Base-by-base conservation (phyloP, 768 basidiomycete genomes). In the Rhodotorula graminis region DNA sequence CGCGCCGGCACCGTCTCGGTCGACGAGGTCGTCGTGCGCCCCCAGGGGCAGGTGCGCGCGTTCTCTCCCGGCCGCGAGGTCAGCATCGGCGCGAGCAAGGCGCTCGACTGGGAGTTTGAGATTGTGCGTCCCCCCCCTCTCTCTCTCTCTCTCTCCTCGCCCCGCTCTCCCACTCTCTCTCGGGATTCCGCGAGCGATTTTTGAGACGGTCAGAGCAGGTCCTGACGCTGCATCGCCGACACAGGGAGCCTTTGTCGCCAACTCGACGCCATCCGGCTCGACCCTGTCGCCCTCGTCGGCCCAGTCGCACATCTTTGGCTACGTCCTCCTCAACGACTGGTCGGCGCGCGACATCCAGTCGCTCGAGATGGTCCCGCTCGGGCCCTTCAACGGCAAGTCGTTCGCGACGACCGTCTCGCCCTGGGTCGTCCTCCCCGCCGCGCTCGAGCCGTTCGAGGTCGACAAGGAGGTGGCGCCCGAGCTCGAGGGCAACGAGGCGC, bases 331-430 rank as follows among this genome's bases (percentile, higher is more conserved):
- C 42, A 76, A 69, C 57, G 75, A 77, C 63, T 77, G 76, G 76
- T 65, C 64, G 15, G 55, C 65, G n/a, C 64, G 70, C 29, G 76
- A 77, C 44, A 65, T 73, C 44, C 76, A 77, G 49, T 68, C 55
- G 9, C 73, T 66, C 58, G 76, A 77, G 52, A 76, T 76, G 72
- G 64, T 71, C 25, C 76, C 76, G 3, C 72, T 77, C 11, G 76
- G 76, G 1, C 76, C 76, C 25, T 77, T 77, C 65, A 76, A 77
- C 47, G 76, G 76, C 62, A 77, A 77, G 69, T 73, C 73, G 47
- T 77, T 77, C 61, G 70, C 56, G 9, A 76, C 72, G 40, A 77
- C 72, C 21, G 64, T 77, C 25, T 59, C 61, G 23, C 74, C 77
- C 16, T 77, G 75, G 77, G 68, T 76, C 31, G 64, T 76, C 52